Evolutionary conservation across 306 rosid species (phyloP), one percentile per base, ranked within the genome.

Genomic region (Castanopsis chinensis): DNA sequence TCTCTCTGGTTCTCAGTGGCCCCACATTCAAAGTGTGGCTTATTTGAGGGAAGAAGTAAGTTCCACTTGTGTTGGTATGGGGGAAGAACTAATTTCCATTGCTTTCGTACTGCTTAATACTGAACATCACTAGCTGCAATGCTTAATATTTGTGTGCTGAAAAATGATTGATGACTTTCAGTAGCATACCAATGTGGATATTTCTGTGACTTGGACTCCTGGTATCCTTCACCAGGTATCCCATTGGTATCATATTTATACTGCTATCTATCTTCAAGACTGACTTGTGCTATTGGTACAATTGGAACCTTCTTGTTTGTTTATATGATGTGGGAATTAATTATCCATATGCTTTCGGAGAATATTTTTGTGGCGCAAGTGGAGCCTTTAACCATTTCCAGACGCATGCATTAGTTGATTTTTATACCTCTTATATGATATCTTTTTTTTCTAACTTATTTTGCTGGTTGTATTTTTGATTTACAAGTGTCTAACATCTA

Each of bases 31-130:
- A 52, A 63, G 72, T 13, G 49, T 45, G 71, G 76, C 79, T 57
- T 85, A 83, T 27, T 30, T 19, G 68, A 33, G 54, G 56, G 76
- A 81, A 70, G 75, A 85, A 75, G 88, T 85, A 85, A 85, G 88
- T 85, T 82, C 56, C 76, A 28, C 77, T 51, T 56, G 61, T 55
- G 76, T 76, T 71, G 78, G 59, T 73, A 58, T 83, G 67, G 43
- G 75, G 75, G 79, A 79, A 75, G 70, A 60, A 65, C 78, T 82
- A 19, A 65, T 57, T 76, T 59, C 53, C 71, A 65, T 49, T 84
- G 63, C 76, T 77, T 76, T 69, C 5, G 27, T 76, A 67, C 77
- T 72, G 77, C 74, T 37, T 73, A 35, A 76, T 69, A 37, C 82
- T 19, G 25, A 78, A 81, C 77, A 54, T 35, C 41, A 75, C 75